These are phyloP conservation scores for Vicia villosa DNA, from an alignment of 306 rosid species.

Conservation along the genomic window DNA sequence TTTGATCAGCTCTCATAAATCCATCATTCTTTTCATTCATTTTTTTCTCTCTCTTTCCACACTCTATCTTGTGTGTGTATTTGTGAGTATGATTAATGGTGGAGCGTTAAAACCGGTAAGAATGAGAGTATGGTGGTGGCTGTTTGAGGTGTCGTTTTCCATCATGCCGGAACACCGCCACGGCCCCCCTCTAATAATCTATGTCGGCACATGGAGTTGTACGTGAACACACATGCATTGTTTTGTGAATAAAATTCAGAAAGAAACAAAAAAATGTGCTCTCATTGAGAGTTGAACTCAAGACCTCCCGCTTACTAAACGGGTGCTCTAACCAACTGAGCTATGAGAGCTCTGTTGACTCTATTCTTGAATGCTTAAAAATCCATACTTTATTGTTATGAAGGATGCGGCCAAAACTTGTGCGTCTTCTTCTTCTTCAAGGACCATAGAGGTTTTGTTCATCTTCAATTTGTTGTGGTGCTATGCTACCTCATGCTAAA, in stretches of 20 bases:
- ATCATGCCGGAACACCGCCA: too few species aligned
- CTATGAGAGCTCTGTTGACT: background rate
- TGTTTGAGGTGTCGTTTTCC: slow-evolving; percentile 10
- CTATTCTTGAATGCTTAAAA: fast-evolving
- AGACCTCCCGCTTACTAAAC: slow-evolving; percentile 21
- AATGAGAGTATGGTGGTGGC: slow-evolving; percentile 1
- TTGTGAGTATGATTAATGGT: background rate
- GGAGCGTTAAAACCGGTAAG: background rate
- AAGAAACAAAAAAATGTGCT: background rate
- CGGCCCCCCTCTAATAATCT: slow-evolving; percentile 50
- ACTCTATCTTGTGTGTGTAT: background rate
- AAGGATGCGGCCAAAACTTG: too few species aligned
- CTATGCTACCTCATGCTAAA: too few species aligned
- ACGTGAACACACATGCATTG: too few species aligned
- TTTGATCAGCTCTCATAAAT: slow-evolving; percentile 96
- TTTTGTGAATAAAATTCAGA: background rate
- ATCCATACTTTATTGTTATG: too few species aligned
- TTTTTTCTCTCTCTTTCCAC: slow-evolving; percentile 44
- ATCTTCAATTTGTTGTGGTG: too few species aligned
- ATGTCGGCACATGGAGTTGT: slow-evolving; percentile 76
- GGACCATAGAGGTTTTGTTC: too few species aligned
- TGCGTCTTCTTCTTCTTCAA: too few species aligned
- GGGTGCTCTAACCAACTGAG: slow-evolving; percentile 21
- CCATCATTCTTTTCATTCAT: slow-evolving; percentile 80
- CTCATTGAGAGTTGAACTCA: slow-evolving; percentile 15